phyloP scores from a whole-genome alignment of 2,329 filamentous ascomycete genomes.

The Calonectria naviculata region DNA sequence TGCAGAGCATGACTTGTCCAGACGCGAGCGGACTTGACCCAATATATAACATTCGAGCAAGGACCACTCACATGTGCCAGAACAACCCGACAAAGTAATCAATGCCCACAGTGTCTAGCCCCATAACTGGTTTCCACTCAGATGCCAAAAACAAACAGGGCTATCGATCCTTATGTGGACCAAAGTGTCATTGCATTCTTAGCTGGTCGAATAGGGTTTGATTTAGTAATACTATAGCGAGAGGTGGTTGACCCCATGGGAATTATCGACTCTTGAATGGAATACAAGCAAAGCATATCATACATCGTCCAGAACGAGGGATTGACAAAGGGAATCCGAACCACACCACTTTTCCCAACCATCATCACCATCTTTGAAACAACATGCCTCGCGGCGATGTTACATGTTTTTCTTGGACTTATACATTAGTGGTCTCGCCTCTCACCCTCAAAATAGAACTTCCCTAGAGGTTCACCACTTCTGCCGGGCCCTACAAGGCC shows the following conservation, averaged over 20 bases:
- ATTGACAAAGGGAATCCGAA: constrained; percentile 7
- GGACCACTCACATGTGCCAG: background rate
- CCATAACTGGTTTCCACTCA: background rate
- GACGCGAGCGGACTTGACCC: no score
- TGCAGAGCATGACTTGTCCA: background rate
- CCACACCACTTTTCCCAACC: background rate
- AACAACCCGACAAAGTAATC: no score
- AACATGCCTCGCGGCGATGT: constrained; percentile 14
- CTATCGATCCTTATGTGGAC: background rate
- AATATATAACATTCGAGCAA: background rate
- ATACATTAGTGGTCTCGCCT: constrained; percentile 28
- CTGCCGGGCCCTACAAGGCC: constrained; percentile 57
- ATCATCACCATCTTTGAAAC: background rate
- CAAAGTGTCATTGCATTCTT: background rate
- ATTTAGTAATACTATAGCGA: background rate
- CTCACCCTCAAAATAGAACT: constrained; percentile 69
- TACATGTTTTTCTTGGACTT: background rate
- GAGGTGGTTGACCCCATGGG: background rate
- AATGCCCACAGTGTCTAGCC: background rate
- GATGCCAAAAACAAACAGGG: background rate
- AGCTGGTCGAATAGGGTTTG: background rate
- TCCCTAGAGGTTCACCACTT: constrained; percentile 61
- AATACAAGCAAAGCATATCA: constrained; percentile 11
- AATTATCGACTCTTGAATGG: background rate
- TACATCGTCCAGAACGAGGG: background rate